These are phyloP conservation scores for Apiospora malaysiana DNA, from an alignment of 2,329 filamentous ascomycete genomes.

Conservation along the genomic window DNA sequence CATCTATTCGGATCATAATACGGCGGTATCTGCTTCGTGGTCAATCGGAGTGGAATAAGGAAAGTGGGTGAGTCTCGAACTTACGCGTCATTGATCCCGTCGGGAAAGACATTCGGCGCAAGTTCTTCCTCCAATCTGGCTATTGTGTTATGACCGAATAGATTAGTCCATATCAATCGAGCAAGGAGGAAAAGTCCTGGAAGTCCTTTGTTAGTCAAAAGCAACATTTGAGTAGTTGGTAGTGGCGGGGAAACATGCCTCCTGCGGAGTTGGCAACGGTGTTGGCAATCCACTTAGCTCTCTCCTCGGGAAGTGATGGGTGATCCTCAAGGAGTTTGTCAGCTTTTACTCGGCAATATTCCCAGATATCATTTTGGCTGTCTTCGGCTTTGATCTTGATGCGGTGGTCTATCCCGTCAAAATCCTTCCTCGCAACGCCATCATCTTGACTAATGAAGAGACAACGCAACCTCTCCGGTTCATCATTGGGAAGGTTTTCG, in stretches of 20 bases:
- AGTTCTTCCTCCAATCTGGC: slow-evolving; percentile 30
- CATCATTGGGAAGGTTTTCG: slow-evolving; percentile 15
- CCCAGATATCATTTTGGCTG: slow-evolving; percentile 38
- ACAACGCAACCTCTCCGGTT: slow-evolving; percentile 32
- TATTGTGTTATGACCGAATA: slow-evolving; percentile 22
- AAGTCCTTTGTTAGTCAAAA: not conserved
- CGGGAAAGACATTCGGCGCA: slow-evolving; percentile 26
- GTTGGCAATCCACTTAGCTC: not conserved
- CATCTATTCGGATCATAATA: not conserved
- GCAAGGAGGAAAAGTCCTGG: slow-evolving; percentile 29
- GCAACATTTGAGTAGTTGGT: not conserved
- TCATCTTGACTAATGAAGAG: slow-evolving; percentile 43
- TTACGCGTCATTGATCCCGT: slow-evolving; percentile 30
- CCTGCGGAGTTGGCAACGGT: not conserved
- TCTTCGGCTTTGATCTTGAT: slow-evolving; percentile 32
- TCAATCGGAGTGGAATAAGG: no score
- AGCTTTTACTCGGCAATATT: slow-evolving; percentile 26
- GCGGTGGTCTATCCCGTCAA: slow-evolving; percentile 27
- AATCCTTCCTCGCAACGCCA: slow-evolving; percentile 33
- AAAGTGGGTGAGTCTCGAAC: no score
- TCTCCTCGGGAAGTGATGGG: not conserved
- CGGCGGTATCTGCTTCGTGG: not conserved
- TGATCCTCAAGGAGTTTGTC: not conserved
- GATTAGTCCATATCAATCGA: slow-evolving; percentile 26
- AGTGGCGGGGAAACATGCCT: not conserved